Percentiles rank a stretch among this genome's conserved stretches.
These are phyloP conservation scores for Mycothermus thermophilus DNA, from an alignment of 495 filamentous ascomycete genomes.

Conservation along the genomic window DNA sequence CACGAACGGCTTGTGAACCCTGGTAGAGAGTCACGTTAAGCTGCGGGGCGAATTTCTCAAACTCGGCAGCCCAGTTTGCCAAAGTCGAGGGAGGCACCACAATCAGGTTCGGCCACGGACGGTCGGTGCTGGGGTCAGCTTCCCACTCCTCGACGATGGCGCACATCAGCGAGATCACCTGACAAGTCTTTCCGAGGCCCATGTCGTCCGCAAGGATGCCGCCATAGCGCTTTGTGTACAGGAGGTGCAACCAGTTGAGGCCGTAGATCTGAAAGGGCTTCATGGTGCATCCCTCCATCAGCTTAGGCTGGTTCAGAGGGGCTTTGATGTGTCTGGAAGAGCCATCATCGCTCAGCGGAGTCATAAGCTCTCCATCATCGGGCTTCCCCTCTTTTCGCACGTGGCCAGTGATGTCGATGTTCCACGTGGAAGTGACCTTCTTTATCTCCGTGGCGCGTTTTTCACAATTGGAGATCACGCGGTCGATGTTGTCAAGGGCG, in stretches of 20 bases:
- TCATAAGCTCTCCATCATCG: conserved; percentile 17
- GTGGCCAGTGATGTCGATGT: conserved; percentile 55
- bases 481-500: conserved; percentile 54
- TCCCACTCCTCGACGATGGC: conserved; percentile 51
- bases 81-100: conserved; percentile 86
- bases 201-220: conserved; percentile 95
- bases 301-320: conserved; percentile 45
- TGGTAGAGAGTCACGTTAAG: conserved; percentile 73
- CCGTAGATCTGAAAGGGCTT: conserved; percentile 93
- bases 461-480: conserved; percentile 59
- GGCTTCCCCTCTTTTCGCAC: conserved; percentile 10
- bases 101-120: conserved; percentile 66
- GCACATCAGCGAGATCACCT: conserved; percentile 84
- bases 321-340: conserved; percentile 13
- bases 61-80: conserved; percentile 91
- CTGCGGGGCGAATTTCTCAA: conserved; percentile 68
- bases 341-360: conserved; percentile 16
- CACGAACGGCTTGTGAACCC: conserved; percentile 48
- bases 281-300: conserved; percentile 58
- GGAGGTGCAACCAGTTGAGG: conserved; percentile 78
- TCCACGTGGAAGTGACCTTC: conserved; percentile 61
- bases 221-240: conserved; percentile 63
- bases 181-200: conserved; percentile 94
- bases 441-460: conserved; percentile 52
- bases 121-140: conserved; percentile 17